Conservation (phyloP, 208 protist genomes). For the Trypanosoma brucei region DNA sequence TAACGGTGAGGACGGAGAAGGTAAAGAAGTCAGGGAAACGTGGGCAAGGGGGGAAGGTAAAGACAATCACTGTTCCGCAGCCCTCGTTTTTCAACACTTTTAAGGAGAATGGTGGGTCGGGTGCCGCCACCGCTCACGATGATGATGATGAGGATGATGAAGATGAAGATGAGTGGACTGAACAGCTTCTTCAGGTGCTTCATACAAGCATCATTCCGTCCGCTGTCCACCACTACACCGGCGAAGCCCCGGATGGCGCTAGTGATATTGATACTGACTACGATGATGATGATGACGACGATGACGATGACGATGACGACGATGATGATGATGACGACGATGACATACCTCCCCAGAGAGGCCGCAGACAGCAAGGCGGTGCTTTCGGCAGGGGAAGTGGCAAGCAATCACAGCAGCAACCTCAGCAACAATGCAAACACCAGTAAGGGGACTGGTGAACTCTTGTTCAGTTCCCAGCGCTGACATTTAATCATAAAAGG, state of each 20-base stretch:
- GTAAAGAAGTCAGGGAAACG: slow-evolving; percentile 59
- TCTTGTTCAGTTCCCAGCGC: background rate
- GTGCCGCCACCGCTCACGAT: slow-evolving; percentile 4
- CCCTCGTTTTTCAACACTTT: slow-evolving; percentile 84
- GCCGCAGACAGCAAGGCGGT: slow-evolving; percentile 1
- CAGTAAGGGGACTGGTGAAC: slow-evolving; percentile 6
- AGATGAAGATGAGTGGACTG: slow-evolving; percentile 55
- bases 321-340: slow-evolving; percentile 17
- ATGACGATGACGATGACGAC: slow-evolving; percentile 60
- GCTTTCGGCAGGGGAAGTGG: background rate
- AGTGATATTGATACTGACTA: slow-evolving; percentile 62
- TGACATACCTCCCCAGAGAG: background rate
- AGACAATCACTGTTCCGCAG: slow-evolving; percentile 38
- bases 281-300: slow-evolving; percentile 73
- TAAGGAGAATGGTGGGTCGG: slow-evolving; percentile 28
- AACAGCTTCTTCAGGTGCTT: slow-evolving; percentile 32
- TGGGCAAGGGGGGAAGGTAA: slow-evolving; percentile 38
- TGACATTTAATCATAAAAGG: no score
- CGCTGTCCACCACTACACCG: slow-evolving; percentile 83
- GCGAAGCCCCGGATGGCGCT: slow-evolving; percentile 76
- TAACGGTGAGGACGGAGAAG: slow-evolving; percentile 47
- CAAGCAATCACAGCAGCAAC: background rate
- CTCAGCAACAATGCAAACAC: slow-evolving; percentile 17
- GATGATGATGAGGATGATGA: slow-evolving; percentile 24
- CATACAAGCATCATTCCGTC: slow-evolving; percentile 69